These are phyloP conservation scores for Lippia alba DNA, from an alignment of 305 asterid genomes.

Conservation along the genomic window DNA sequence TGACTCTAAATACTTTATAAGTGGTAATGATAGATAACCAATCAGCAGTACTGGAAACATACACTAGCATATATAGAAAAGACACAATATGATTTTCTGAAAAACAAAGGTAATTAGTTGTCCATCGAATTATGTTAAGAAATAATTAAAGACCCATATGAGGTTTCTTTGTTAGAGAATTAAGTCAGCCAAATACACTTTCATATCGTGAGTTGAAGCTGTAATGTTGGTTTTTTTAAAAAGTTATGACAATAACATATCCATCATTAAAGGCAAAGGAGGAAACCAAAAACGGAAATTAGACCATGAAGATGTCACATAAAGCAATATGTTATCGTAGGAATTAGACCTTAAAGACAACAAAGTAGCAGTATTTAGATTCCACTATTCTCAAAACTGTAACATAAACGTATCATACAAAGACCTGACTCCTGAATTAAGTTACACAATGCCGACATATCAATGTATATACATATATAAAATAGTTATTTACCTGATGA, in stretches of 20 bases:
- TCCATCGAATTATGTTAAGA: neutral
- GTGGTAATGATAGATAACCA: slow-evolving; percentile 12
- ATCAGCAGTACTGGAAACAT: slow-evolving; percentile 6
- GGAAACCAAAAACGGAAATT: neutral
- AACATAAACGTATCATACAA: neutral
- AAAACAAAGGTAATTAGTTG: slow-evolving; percentile 5
- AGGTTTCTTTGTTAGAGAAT: too few species aligned
- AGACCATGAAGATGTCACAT: neutral
- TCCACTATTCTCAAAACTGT: neutral
- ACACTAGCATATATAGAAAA: neutral
- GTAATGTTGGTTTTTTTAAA: too few species aligned
- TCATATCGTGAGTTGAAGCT: too few species aligned
- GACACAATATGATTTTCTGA: too few species aligned
- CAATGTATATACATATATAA: neutral
- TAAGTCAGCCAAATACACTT: too few species aligned
- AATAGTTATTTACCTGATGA: neutral
- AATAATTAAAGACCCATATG: too few species aligned
- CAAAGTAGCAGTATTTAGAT: neutral
- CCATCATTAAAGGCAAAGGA: too few species aligned
- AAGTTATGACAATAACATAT: too few species aligned
- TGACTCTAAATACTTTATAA: slow-evolving; percentile 10
- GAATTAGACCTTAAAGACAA: slow-evolving; percentile 15
- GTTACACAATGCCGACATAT: neutral
- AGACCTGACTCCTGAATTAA: neutral
- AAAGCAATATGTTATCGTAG: neutral